Base-by-base conservation (phyloP, 306 rosid species). In the Acmispon strigosus region DNA sequence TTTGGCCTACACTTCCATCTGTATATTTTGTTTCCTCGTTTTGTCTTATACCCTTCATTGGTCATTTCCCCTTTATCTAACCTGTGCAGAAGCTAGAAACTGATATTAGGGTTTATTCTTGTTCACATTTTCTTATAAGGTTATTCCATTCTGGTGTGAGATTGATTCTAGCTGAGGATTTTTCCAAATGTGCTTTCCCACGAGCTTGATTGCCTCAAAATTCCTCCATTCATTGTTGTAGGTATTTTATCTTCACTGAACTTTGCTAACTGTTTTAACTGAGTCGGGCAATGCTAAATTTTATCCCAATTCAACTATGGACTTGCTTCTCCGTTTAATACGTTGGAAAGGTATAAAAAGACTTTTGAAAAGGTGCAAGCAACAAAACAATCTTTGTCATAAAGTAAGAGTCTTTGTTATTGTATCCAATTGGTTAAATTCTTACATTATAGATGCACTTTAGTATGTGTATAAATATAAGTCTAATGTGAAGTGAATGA, bases 21-120 rank as follows among this genome's bases (percentile, higher is more conserved):
- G 79, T 74, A 74, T 20, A 56, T 76, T 16, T 56, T 15, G 39
- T 43, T 45, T 12, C 16, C 55, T 16, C 60, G n/a, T 7, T 63
- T 66, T 66, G 60, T 24, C 8, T 20, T 70, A 22, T 55, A 10
- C 58, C 34, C 34, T 53, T 51, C 64, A 39, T 45, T 63, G 59
- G 69, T 62, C 43, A 24, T 42, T 34, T 51, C 3, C 36, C 41
- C 18, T 39, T 74, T 22, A 22, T 22, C 27, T 57, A 56, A 37
- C 77, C 18, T 49, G 59, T 69, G 72, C 1, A 73, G 70, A 62
- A 69, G 50, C 76, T 9, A 62, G 74, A 68, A 69, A 48, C 69
- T 17, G 53, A 22, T 58, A 44, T 57, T 39, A 69, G 72, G 74
- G 52, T 65, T 58, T 64, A 43, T 81, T 75, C 50, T 8, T 44